These are phyloP conservation scores for Astrephomene gubernaculifera DNA, from an alignment of 139 green algal genomes.

Conservation along the genomic window DNA sequence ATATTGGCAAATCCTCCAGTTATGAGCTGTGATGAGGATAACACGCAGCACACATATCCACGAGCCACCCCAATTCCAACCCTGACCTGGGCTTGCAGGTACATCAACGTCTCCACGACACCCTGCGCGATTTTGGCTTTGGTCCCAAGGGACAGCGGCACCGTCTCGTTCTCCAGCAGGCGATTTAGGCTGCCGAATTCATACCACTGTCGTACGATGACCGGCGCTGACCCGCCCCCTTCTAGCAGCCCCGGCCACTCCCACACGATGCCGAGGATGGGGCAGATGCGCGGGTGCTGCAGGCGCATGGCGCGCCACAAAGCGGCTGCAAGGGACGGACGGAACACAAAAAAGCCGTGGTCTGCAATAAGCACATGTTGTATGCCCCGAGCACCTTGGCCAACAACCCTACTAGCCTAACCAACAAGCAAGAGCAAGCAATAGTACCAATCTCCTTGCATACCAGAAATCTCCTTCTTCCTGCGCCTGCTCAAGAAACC, in stretches of 20 bases:
- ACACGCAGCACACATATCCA: too few species aligned
- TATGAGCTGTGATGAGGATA: too few species aligned
- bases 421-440: too few species aligned
- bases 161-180: conserved; percentile 41
- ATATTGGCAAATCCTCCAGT: too few species aligned
- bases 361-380: too few species aligned
- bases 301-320: conserved; percentile 34
- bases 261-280: conserved; percentile 40
- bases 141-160: conserved; percentile 22
- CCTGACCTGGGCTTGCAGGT: conserved; percentile 40
- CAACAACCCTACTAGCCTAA: too few species aligned
- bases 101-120: neutral
- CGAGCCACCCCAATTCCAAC: too few species aligned
- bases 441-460: too few species aligned
- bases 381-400: too few species aligned
- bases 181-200: neutral
- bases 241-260: conserved; percentile 30
- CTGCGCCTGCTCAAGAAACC: too few species aligned
- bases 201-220: conserved; percentile 27
- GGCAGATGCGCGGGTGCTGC: conserved; percentile 38
- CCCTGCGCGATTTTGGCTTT: conserved; percentile 1
- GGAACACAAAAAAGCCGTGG: too few species aligned
- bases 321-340: conserved; percentile 7
- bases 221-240: neutral
- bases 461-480: too few species aligned